Evolutionary conservation across 164 flowering plant genomes (phyloP), one percentile per base, ranked within the genome.

Genomic region (Vitis rupestris): DNA sequence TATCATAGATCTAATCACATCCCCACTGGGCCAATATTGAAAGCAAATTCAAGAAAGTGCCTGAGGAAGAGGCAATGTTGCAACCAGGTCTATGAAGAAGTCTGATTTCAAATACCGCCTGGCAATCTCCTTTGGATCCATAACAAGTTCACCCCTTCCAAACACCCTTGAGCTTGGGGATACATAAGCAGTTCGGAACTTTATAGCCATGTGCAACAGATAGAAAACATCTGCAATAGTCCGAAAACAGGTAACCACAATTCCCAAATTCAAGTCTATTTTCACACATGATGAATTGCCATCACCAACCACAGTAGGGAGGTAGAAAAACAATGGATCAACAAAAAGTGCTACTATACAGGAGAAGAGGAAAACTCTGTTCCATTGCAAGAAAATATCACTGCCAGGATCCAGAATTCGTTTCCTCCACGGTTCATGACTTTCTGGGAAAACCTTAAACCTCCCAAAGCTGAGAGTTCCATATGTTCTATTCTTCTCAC

Each of bases 21-120:
- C 56, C 14, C n/a, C 17, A 15, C 27, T 12, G 13, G 14, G 27
- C 16, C 9, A n/a, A 72, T 23, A 23, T 23, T 23, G 27, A 23
- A 23, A 23, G 27, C 27, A 23, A 10, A 15, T 50, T 19, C 17
- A 61, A 47, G 12, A 51, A 50, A 50, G 59, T 81, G 92, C 98
- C 98, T 94, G 98, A 64, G 97, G 98, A 66, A 92, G 91, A 74
- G 98, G 98, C 50, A 94, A 75, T 19, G 97, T 74, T 1, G 98
- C 98, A 53, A 82, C 67, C 54, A 92, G 76, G 84, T 94, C 97
- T 37, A 94, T 71, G 72, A 80, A 70, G 80, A 94, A 94, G 72
- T 94, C 97, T 3, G 92, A 75, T 75, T 74, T 91, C 55, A 94
- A 59, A 72, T 92, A 90, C 74, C 90, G 76, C 64, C 73, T 50